Evolutionary conservation across 2,329 filamentous ascomycete genomes (phyloP), one percentile per base, ranked within the genome.

Genomic region (Fusarium begoniae): DNA sequence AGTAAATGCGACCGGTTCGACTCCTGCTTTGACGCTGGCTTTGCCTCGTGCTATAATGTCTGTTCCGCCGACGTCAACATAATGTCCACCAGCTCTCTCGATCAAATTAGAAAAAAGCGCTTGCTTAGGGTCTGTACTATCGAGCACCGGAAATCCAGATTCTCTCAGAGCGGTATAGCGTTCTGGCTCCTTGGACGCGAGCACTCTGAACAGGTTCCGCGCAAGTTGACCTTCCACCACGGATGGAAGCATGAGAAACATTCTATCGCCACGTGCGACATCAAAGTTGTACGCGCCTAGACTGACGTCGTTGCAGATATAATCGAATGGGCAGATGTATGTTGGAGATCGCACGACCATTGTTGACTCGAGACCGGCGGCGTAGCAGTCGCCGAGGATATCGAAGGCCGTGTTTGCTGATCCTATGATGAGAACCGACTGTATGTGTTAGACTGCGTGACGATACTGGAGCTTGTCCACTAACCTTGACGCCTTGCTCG

Each of bases 351-450:
- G 56, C 9, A 59, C 59, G 12, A 57, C 40, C 59, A 75, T 75
- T 2, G 50, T 67, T 3, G 47, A 4, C 17, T 62, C 2, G 0
- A 74, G 56, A 2, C 67, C 64, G 1, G 64, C 67, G 3, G 20
- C 8, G 3, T 75, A 17, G 15, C 67, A 75, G 15, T 75, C 70
- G 4, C 44, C 56, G 6, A 75, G n/a, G 5, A 75, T 35, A 9
- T 75, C 70, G 12, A 75, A 75, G 3, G 58, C 73, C 0, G 74
- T 74, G 18, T 66, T 75, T 20, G 73, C 70, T 5, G 74, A 75
- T 7, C 70, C 74, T 18, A 74, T 35, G 1, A 75, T 18, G 13
- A 72, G 45, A 4, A 72, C 64, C 0, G 73, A 75, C 73, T 75
- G 6, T 7, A 3, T 4, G 0, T 6, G 12, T 75, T 47, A 75